A percentile compares a stretch with the other conserved stretches of the same genome.
These are phyloP conservation scores for Picea sitchensis DNA, from an alignment of 75 land plant genomes.

Conservation along the genomic window DNA sequence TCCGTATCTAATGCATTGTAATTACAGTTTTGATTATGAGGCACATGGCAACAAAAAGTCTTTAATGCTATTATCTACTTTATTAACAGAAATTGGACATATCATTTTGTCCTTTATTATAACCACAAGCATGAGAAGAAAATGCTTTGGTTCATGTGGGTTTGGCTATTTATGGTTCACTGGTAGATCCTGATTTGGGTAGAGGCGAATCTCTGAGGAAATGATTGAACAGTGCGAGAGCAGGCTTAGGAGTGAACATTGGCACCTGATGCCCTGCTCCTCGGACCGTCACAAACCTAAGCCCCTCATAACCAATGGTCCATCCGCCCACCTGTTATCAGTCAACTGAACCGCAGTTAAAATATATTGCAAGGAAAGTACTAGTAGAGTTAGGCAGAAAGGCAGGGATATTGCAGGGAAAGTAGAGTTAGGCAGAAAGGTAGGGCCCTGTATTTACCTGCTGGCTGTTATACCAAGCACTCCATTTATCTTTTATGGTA, in stretches of 20 bases:
- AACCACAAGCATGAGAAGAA: too few species aligned
- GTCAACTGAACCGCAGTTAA: not conserved
- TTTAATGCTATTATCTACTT: too few species aligned
- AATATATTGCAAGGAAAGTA: too few species aligned
- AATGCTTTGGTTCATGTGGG: too few species aligned
- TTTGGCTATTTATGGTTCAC: not conserved
- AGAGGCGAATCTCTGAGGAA: conserved; percentile 9
- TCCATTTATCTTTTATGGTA: conserved; percentile 38
- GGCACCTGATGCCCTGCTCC: conserved; percentile 88
- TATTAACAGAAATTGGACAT: too few species aligned
- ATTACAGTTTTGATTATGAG: too few species aligned
- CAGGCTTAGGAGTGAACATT: conserved; percentile 16
- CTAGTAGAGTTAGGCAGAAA: too few species aligned
- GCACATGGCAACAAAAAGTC: too few species aligned
- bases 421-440: not conserved
- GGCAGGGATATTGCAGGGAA: not conserved
- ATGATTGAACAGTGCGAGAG: conserved; percentile 20
- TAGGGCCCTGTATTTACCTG: conserved; percentile 30
- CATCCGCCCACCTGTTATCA: conserved; percentile 53
- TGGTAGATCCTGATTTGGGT: conserved; percentile 6
- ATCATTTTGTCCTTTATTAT: too few species aligned
- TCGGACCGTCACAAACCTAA: conserved; percentile 66
- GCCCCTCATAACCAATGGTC: conserved; percentile 53
- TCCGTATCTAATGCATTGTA: too few species aligned
- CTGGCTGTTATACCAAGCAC: conserved; percentile 41